These are phyloP conservation scores for Endothia cerciana DNA, from an alignment of 2,329 filamentous ascomycete species.

Conservation along the genomic window DNA sequence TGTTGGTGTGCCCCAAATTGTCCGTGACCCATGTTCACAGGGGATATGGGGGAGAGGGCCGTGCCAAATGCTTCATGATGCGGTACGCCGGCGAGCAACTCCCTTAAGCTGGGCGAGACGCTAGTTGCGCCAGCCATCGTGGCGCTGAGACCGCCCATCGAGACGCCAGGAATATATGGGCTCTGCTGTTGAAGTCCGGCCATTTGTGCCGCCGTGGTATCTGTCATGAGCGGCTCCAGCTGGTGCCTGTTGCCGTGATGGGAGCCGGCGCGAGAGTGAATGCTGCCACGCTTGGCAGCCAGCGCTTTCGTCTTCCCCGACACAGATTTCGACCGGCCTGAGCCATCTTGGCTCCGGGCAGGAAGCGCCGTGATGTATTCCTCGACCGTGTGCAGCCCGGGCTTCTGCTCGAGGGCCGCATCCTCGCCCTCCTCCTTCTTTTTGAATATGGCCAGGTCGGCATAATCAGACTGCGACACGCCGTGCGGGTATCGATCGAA, in stretches of 20 bases:
- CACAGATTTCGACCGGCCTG: slow-evolving; percentile 24
- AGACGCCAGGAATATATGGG: slow-evolving; percentile 43
- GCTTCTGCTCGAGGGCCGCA: slow-evolving; percentile 84
- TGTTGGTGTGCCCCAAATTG: slow-evolving; percentile 40
- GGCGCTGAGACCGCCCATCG: slow-evolving; percentile 44
- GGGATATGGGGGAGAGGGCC: slow-evolving; percentile 55
- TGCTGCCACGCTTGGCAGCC: slow-evolving; percentile 41
- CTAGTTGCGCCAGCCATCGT: slow-evolving; percentile 47
- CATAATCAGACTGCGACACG: slow-evolving; percentile 81
- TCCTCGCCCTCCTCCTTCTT: slow-evolving; percentile 83
- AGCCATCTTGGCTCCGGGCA: slow-evolving; percentile 54
- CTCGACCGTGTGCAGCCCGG: slow-evolving; percentile 89
- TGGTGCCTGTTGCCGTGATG: slow-evolving; percentile 35
- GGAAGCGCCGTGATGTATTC: slow-evolving; percentile 88
- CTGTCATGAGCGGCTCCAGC: slow-evolving; percentile 45
- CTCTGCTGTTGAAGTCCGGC: slow-evolving; percentile 46
- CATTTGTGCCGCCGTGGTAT: slow-evolving; percentile 39
- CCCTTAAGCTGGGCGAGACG: slow-evolving; percentile 45
- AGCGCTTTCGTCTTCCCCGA: slow-evolving; percentile 41
- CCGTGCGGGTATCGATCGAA: slow-evolving; percentile 94
- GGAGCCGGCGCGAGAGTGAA: slow-evolving; percentile 38
- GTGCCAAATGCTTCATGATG: slow-evolving; percentile 49
- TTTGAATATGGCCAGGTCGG: slow-evolving; percentile 69
- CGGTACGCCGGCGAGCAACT: slow-evolving; percentile 41
- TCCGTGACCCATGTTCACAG: slow-evolving; percentile 45